These are phyloP conservation scores for Neurospora terricola DNA, from an alignment of 495 filamentous ascomycete species.

Conservation along the genomic window DNA sequence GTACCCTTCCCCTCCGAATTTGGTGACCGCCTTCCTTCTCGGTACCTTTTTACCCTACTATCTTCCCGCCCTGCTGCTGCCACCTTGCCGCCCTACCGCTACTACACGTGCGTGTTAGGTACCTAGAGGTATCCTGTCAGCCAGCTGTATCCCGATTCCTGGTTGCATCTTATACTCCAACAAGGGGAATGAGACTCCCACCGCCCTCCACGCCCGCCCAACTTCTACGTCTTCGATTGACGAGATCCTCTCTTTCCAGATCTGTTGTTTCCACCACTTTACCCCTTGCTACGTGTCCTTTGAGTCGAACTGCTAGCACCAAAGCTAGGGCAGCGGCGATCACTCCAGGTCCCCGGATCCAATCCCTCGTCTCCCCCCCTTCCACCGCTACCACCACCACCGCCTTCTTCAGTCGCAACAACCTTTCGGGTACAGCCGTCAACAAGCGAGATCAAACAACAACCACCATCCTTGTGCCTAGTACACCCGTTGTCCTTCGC, in stretches of 20 bases:
- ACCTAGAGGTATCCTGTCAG: neutral
- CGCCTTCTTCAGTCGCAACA: neutral
- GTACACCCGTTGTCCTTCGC: neutral
- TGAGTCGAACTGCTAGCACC: neutral
- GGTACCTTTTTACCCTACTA: neutral
- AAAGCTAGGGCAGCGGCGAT: neutral
- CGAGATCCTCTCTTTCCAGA: conserved; percentile 1
- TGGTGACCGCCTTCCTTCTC: neutral
- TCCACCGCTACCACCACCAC: neutral
- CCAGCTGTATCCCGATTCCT: neutral
- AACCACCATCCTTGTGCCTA: neutral
- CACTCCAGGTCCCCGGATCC: neutral
- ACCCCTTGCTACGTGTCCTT: neutral
- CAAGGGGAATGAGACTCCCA: neutral
- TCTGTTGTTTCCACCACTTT: neutral
- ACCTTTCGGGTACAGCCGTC: neutral
- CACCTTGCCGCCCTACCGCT: neutral
- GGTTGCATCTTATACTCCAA: neutral
- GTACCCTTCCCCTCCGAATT: neutral
- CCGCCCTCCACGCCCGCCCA: neutral
- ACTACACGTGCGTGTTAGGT: neutral
- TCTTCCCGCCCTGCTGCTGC: neutral
- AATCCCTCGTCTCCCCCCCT: neutral
- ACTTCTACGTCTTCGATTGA: conserved; percentile 4
- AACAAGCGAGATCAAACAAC: neutral